phyloP scores from a whole-genome alignment of 768 basidiomycete genomes.

The Neoboletus brunneissimus region DNA sequence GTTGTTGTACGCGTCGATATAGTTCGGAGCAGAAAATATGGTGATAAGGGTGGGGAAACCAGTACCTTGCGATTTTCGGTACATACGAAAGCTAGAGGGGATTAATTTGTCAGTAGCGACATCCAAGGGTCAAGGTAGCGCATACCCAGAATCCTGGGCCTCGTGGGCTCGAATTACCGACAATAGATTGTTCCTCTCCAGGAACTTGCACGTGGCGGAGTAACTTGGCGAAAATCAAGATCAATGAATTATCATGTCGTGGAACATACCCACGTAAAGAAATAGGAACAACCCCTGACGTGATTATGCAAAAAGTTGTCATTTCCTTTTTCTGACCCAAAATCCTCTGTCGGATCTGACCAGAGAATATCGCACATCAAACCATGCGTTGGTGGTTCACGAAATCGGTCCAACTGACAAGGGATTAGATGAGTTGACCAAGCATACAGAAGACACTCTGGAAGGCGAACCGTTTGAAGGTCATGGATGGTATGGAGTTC shows the following conservation, averaged over 20 bases:
- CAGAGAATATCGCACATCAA: conserved; percentile 77
- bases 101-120: not conserved
- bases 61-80: conserved; percentile 86
- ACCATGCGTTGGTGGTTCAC: conserved; percentile 69
- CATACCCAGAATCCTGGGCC: conserved; percentile 92
- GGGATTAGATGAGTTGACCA: not conserved
- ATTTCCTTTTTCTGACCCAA: conserved; percentile 62
- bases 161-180: conserved; percentile 95
- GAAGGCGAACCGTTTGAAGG: conserved; percentile 49
- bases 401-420: conserved; percentile 63
- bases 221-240: conserved; percentile 44
- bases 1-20: conserved; percentile 95
- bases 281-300: conserved; percentile 71
- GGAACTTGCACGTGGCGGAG: conserved; percentile 87
- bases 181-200: conserved; percentile 88
- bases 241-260: not conserved
- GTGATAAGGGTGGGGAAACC: conserved; percentile 97
- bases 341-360: conserved; percentile 74
- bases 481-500: conserved; percentile 69
- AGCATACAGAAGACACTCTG: not conserved
- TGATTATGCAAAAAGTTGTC: conserved; percentile 70
- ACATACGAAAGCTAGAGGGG: conserved; percentile 76
- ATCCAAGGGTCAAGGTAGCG: not conserved
- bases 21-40: conserved; percentile 96
- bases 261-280: conserved; percentile 56